Conservation (phyloP, 495 filamentous ascomycete species). For the Annulohypoxylon stygium region DNA sequence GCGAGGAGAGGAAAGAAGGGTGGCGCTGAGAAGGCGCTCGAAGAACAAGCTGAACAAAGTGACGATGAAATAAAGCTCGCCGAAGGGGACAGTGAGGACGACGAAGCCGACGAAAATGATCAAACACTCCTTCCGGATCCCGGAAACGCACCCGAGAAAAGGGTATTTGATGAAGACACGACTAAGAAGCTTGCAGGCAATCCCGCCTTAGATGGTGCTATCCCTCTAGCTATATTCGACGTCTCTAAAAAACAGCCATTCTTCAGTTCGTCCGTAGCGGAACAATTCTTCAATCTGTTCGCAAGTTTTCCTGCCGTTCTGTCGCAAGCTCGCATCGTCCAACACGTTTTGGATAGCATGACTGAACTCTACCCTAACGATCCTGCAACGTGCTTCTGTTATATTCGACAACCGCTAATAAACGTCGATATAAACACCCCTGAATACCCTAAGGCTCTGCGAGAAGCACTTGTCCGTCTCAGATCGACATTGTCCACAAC, state of each 20-base stretch:
- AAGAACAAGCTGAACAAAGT: slow-evolving; percentile 59
- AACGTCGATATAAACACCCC: slow-evolving; percentile 72
- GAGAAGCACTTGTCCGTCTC: slow-evolving; percentile 72
- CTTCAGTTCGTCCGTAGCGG: slow-evolving; percentile 71
- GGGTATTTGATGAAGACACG: slow-evolving; percentile 69
- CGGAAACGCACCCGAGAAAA: slow-evolving; percentile 48
- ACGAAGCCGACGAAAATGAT: slow-evolving; percentile 48
- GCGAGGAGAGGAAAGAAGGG: slow-evolving; percentile 76
- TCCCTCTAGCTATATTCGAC: slow-evolving; percentile 93
- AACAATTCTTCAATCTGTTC: slow-evolving; percentile 85
- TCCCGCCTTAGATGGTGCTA: slow-evolving; percentile 87
- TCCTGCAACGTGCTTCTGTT: slow-evolving; percentile 73
- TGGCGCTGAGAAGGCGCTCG: slow-evolving; percentile 53
- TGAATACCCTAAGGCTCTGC: slow-evolving; percentile 79
- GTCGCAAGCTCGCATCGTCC: slow-evolving; percentile 75
- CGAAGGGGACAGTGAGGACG: slow-evolving; percentile 58
- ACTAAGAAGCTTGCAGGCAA: slow-evolving; percentile 75
- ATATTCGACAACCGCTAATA: slow-evolving; percentile 76
- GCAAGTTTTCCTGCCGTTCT: slow-evolving; percentile 73
- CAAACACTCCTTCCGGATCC: slow-evolving; percentile 59
- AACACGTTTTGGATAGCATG: slow-evolving; percentile 78
- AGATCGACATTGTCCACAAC: slow-evolving; percentile 59
- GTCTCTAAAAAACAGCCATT: slow-evolving; percentile 83
- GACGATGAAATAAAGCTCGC: slow-evolving; percentile 57
- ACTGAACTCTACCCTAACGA: slow-evolving; percentile 68